phyloP scores from a whole-genome alignment of 2,329 filamentous ascomycete genomes.

The Pseudogymnoascus sp. region DNA sequence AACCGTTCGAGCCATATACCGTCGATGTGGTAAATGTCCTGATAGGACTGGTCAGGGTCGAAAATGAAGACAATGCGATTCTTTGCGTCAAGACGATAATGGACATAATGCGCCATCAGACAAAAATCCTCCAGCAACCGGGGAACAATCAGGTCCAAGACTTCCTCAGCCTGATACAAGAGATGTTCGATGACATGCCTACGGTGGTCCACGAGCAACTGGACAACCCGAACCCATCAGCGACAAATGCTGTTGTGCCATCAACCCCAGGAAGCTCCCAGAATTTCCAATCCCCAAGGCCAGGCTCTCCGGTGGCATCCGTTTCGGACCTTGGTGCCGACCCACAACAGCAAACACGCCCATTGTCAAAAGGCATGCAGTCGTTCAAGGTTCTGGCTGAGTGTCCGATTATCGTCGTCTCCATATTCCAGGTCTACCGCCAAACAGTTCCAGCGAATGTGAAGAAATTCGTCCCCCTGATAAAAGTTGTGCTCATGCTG shows the following conservation, averaged over 20 bases:
- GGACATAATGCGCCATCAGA: constrained; percentile 89
- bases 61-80: constrained; percentile 99
- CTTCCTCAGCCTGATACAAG: constrained; percentile 85
- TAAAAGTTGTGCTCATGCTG: constrained; percentile 79
- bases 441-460: constrained; percentile 74
- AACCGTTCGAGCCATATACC: constrained; percentile 82
- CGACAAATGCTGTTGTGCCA: constrained; percentile 49
- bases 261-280: constrained; percentile 57
- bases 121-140: constrained; percentile 58
- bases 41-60: constrained; percentile 77
- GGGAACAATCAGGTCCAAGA: constrained; percentile 65
- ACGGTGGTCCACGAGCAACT: constrained; percentile 92
- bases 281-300: constrained; percentile 79
- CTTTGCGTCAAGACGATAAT: constrained; percentile 97
- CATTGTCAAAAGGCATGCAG: constrained; percentile 87
- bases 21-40: constrained; percentile 82
- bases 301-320: constrained; percentile 80
- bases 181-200: constrained; percentile 93
- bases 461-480: constrained; percentile 83
- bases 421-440: constrained; percentile 91
- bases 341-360: constrained; percentile 69
- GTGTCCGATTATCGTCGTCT: constrained; percentile 97
- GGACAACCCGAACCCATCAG: constrained; percentile 60
- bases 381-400: constrained; percentile 98
- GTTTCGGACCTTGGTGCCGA: constrained; percentile 75